Evolutionary conservation across 306 rosid genomes (phyloP).

Genomic region (Pterocarpus macrocarpus): DNA sequence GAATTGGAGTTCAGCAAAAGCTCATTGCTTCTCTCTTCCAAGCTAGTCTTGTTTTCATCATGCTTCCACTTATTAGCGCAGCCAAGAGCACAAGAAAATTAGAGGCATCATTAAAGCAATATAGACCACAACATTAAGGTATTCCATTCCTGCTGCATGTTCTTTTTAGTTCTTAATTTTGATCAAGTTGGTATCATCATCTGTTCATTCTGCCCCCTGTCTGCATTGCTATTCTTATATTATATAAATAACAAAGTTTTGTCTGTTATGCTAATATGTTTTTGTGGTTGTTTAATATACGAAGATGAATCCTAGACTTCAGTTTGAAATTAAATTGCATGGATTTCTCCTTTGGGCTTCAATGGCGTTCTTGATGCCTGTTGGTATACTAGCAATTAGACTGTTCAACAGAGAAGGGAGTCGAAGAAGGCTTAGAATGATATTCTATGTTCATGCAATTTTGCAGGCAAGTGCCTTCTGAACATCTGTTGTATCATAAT

Average conservation of each 20-base stretch:
- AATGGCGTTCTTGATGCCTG: conserved; percentile 85
- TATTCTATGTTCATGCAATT: conserved; percentile 70
- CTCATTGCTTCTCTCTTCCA: conserved; percentile 53
- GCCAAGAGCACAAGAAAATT: conserved; percentile 55
- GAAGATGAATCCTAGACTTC: conserved; percentile 62
- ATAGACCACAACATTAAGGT: conserved; percentile 59
- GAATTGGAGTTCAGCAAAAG: conserved; percentile 53
- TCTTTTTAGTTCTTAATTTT: neutral
- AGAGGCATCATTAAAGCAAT: conserved; percentile 36
- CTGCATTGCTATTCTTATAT: conserved; percentile 16
- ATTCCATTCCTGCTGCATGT: neutral
- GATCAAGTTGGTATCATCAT: neutral
- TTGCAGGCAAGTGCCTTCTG: conserved; percentile 66
- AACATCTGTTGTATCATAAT: conserved; percentile 26
- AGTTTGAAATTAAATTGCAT: conserved; percentile 66
- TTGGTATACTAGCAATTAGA: conserved; percentile 74
- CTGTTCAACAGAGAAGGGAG: conserved; percentile 64
- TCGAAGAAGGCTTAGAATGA: conserved; percentile 66
- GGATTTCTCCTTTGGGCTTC: conserved; percentile 88
- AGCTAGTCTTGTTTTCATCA: conserved; percentile 47
- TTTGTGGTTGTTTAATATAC: neutral
- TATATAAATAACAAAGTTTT: neutral
- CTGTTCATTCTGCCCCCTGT: neutral
- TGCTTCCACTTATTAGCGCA: conserved; percentile 52
- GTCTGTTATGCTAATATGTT: neutral